phyloP scores from a whole-genome alignment of 129 eudicot species.

The Tanacetum coccineum region DNA sequence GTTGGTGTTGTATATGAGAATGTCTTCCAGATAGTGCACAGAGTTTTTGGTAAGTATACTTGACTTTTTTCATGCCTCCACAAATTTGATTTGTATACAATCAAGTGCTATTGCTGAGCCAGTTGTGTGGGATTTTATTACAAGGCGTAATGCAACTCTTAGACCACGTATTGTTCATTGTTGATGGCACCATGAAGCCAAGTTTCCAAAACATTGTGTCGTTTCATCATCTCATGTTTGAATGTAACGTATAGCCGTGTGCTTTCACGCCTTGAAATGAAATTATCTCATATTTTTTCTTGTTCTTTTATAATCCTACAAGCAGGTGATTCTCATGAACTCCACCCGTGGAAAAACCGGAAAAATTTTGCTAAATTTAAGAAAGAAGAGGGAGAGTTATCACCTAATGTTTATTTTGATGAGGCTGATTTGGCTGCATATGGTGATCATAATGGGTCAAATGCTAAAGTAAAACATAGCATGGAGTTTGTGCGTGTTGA shows the following conservation, averaged over 20 bases:
- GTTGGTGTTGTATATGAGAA: slow-evolving; percentile 37
- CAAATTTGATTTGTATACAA: slow-evolving; percentile 7
- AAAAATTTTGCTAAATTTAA: slow-evolving; percentile 49
- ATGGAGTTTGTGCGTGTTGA: slow-evolving; percentile 64
- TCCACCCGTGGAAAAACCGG: slow-evolving; percentile 36
- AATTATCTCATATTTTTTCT: slow-evolving; percentile 1
- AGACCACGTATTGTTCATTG: slow-evolving; percentile 39
- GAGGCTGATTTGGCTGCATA: too few species aligned
- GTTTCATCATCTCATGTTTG: slow-evolving; percentile 49
- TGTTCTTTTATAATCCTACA: slow-evolving; percentile 24
- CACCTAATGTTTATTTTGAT: too few species aligned
- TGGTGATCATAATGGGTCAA: too few species aligned
- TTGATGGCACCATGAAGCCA: slow-evolving; percentile 43
- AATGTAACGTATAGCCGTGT: slow-evolving; percentile 6
- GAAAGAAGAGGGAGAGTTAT: too few species aligned
- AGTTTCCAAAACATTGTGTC: slow-evolving; percentile 44
- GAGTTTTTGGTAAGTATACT: slow-evolving; percentile 21
- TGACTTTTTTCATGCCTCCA: background rate
- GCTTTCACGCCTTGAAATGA: slow-evolving; percentile 14
- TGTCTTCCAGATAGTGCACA: slow-evolving; percentile 28
- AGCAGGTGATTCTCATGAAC: slow-evolving; percentile 45
- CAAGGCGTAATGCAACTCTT: slow-evolving; percentile 45
- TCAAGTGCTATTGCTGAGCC: too few species aligned
- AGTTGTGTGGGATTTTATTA: background rate
- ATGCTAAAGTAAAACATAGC: slow-evolving; percentile 34